Percentiles rank a stretch among this genome's conserved stretches.
Evolutionary conservation across 75 land plant genomes (phyloP).

Genomic region (Pinus tabuliformis): DNA sequence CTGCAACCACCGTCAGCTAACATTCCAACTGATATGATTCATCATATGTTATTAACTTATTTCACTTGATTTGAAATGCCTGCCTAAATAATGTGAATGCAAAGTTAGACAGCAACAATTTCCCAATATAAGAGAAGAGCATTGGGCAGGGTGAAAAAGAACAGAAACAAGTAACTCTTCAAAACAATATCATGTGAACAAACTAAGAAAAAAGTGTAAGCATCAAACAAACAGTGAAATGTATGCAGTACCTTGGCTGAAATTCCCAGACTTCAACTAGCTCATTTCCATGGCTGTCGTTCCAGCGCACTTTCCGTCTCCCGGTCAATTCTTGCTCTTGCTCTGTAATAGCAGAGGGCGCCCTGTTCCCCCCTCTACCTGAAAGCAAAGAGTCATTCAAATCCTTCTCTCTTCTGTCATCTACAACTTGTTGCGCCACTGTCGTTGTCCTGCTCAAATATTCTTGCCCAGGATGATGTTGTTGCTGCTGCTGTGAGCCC

Average conservation of each 20-base stretch:
- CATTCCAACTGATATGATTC: neutral
- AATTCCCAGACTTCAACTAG: slow-evolving; percentile 8
- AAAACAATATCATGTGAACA: neutral
- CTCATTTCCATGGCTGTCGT: neutral
- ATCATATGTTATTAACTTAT: neutral
- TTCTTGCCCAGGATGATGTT: neutral
- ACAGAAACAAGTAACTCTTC: too few species aligned
- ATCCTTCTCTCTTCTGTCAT: neutral
- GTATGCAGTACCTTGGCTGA: slow-evolving; percentile 7
- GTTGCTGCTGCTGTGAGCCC: neutral
- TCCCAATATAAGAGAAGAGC: neutral
- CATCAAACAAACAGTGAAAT: neutral
- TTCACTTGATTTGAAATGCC: neutral
- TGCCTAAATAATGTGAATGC: neutral
- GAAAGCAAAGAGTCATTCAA: neutral
- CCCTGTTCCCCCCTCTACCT: neutral
- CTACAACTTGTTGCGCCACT: neutral
- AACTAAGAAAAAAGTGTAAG: neutral
- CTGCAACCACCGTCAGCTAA: neutral
- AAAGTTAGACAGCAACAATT: neutral
- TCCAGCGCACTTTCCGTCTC: slow-evolving; percentile 9
- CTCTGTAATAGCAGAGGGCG: neutral
- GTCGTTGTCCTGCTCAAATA: neutral
- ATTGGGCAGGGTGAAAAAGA: neutral
- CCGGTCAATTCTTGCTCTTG: neutral